Conservation (phyloP, 2,329 filamentous ascomycete genomes). For the Metarhizium anisopliae region DNA sequence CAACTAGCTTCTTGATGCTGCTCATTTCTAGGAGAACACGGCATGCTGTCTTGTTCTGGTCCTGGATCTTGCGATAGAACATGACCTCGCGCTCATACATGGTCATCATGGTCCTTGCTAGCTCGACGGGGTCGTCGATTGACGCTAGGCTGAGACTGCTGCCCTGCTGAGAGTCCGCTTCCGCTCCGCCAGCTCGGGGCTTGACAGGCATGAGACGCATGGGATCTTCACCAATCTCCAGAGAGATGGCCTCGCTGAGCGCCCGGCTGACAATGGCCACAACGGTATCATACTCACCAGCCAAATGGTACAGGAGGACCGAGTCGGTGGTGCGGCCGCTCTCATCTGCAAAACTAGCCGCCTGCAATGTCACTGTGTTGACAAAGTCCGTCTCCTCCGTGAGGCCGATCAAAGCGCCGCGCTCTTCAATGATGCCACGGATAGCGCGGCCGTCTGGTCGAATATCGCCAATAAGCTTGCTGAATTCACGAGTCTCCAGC, state of each 20-base stretch:
- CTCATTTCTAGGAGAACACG: conserved; percentile 51
- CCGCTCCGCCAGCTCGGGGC: conserved; percentile 40
- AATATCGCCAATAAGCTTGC: conserved; percentile 86
- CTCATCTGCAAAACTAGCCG: conserved; percentile 86
- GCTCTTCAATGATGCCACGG: conserved; percentile 78
- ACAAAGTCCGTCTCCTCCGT: conserved; percentile 76
- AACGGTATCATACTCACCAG: conserved; percentile 93
- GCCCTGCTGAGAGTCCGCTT: conserved; percentile 21
- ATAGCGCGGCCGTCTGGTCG: conserved; percentile 77
- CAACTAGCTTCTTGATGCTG: conserved; percentile 48
- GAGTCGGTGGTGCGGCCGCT: conserved; percentile 90
- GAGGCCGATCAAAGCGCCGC: conserved; percentile 71
- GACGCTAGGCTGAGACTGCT: conserved; percentile 52
- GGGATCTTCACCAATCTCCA: conserved; percentile 75
- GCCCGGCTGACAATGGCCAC: conserved; percentile 81
- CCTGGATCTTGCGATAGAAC: conserved; percentile 49
- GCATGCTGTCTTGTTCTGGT: conserved; percentile 48
- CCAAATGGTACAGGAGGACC: conserved; percentile 87
- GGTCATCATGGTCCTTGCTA: conserved; percentile 51
- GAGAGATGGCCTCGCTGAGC: conserved; percentile 78
- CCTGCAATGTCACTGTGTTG: conserved; percentile 84
- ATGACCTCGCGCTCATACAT: conserved; percentile 54
- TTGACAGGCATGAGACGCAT: conserved; percentile 73
- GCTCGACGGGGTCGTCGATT: conserved; percentile 51
- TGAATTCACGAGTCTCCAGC: conserved; percentile 94